Evolutionary conservation across 2,329 filamentous ascomycete genomes (phyloP), one percentile per base, ranked within the genome.

Genomic region (Botrytis aclada): DNA sequence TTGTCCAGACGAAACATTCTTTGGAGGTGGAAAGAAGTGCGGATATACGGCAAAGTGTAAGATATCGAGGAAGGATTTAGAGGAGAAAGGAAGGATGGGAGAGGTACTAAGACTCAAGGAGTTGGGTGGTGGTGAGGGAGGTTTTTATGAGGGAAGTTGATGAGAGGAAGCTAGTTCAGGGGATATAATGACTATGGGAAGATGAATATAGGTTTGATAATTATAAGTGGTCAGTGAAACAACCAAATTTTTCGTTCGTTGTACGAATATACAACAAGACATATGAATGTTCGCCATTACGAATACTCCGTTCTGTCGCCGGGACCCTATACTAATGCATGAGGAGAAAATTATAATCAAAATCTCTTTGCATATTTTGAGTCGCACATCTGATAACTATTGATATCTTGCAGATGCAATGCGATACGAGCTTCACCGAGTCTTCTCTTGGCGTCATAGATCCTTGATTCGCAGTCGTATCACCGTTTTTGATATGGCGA

Each of bases 1-100:
- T 54, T 85, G 83, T 76, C 80, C 79, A 18, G 82, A 83, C 56
- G 83, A 87, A 60, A 79, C 80, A 3, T 85, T 87, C 72, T 84
- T 84, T 54, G 82, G 82, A 1, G 81, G 81, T 64, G 81, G 79
- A 71, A 80, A 76, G 62, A 79, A 79, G 25, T 81, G 81, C 56
- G 80, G 77, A 29, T 87, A 87, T 76, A 83, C 80, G 29, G 85
- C 84, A 8, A 79, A 77, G 65, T 85, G 83, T 78, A 83, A 80
- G 72, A 81, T 78, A 14, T 74, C 73, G 22, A 77, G 80, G 74
- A 80, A 79, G 70, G 81, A 83, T 70, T 77, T 85, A 62, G 80
- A 83, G 76, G 80, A 83, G 76, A 75, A n/a, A 65, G 45, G 45
- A 75, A 76, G 72, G 34, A 74, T 43, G 76, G 76, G 74, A 69